Conservation (phyloP, 2,329 filamentous ascomycete genomes). For the Ramularia endophylla region DNA sequence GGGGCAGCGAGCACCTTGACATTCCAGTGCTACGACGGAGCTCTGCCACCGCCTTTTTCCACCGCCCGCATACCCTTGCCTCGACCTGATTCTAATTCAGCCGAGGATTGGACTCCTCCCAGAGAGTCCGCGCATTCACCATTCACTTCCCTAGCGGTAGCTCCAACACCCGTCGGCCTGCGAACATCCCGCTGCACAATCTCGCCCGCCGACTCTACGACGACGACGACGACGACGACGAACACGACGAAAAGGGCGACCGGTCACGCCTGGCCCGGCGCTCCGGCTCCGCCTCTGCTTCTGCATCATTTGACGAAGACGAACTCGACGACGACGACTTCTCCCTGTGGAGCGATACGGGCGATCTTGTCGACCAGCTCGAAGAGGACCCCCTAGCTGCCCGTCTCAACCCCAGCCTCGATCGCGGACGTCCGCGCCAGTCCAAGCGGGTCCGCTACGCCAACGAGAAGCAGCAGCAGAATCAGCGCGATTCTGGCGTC, state of each 20-base stretch:
- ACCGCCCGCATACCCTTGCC: no score
- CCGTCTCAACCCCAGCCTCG: constrained; percentile 60
- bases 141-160: constrained; percentile 53
- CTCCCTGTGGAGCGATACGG: constrained; percentile 88
- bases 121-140: constrained; percentile 59
- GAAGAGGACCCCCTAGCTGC: constrained; percentile 74
- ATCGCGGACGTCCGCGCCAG: constrained; percentile 31
- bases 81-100: background rate
- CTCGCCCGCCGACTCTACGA: constrained; percentile 45
- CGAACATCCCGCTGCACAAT: constrained; percentile 82
- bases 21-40: no score
- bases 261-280: constrained; percentile 42
- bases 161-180: constrained; percentile 57
- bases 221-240: constrained; percentile 35
- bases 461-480: constrained; percentile 33
- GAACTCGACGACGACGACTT: constrained; percentile 52
- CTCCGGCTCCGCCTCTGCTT: constrained; percentile 20
- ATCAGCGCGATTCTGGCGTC: constrained; percentile 16
- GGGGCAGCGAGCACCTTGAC: no score
- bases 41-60: no score
- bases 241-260: constrained; percentile 48
- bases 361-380: constrained; percentile 88
- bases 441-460: constrained; percentile 66
- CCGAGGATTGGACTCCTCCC: constrained; percentile 13
- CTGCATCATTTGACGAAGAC: constrained; percentile 18